Conservation (phyloP, 1,139 yeast species). For the Geotrichum aggregatum region DNA sequence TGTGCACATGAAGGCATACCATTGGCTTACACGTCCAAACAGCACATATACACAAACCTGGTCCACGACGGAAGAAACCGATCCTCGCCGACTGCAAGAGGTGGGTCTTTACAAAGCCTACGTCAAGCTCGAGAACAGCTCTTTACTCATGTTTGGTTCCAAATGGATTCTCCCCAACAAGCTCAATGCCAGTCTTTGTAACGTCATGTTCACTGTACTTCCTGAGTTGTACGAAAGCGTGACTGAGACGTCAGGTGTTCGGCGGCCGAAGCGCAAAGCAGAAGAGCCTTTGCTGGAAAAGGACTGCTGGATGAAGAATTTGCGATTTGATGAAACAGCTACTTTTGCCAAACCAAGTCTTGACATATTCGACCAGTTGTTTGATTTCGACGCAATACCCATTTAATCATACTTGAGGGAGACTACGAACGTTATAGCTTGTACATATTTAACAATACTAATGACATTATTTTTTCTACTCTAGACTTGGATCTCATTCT, state of each 20-base stretch:
- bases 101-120: conserved; percentile 19
- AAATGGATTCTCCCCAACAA: conserved; percentile 21
- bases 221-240: conserved; percentile 22
- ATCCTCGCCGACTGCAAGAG: conserved; percentile 13
- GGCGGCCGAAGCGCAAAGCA: conserved; percentile 20
- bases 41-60: neutral
- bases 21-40: conserved; percentile 20
- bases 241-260: conserved; percentile 17
- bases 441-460: too few relatives aligned
- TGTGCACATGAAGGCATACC: conserved; percentile 24
- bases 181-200: conserved; percentile 21
- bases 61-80: conserved; percentile 15
- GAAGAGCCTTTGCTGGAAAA: conserved; percentile 15
- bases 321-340: conserved; percentile 13
- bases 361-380: conserved; percentile 22
- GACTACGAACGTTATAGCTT: too few relatives aligned
- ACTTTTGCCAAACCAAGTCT: conserved; percentile 11
- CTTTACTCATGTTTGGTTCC: conserved; percentile 16
- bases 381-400: conserved; percentile 18
- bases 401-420: too few relatives aligned
- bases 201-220: conserved; percentile 22
- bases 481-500: too few relatives aligned
- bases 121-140: conserved; percentile 15
- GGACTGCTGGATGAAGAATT: conserved; percentile 23
- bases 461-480: too few relatives aligned